Conservation (phyloP, 495 filamentous ascomycete genomes). For the Lineolata rhizophorae region DNA sequence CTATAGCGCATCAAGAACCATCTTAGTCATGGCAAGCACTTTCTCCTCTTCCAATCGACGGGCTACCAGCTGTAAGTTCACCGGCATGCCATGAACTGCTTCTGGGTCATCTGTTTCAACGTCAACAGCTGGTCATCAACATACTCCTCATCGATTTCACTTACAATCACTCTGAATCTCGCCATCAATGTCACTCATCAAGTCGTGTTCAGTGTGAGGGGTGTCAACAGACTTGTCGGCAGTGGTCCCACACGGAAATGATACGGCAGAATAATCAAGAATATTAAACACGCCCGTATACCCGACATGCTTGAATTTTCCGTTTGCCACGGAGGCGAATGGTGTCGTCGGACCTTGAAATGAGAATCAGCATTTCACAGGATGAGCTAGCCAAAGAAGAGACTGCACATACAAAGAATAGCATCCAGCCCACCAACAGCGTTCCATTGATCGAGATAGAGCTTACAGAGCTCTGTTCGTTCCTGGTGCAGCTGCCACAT, state of each 20-base stretch:
- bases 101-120: slow-evolving; percentile 5
- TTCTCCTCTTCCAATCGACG: slow-evolving; percentile 12
- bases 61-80: slow-evolving; percentile 8
- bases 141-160: slow-evolving; percentile 1
- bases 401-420: slow-evolving; percentile 9
- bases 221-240: slow-evolving; percentile 8
- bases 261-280: slow-evolving; percentile 14
- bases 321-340: slow-evolving; percentile 11
- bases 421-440: slow-evolving; percentile 14
- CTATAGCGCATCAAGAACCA: no score
- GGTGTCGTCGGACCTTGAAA: slow-evolving; percentile 14
- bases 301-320: slow-evolving; percentile 14
- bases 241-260: slow-evolving; percentile 13
- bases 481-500: slow-evolving; percentile 18
- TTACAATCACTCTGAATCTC: slow-evolving; percentile 8
- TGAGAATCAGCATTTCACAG: neutral
- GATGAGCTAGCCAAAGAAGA: neutral
- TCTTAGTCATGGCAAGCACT: slow-evolving; percentile 11
- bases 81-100: slow-evolving; percentile 8
- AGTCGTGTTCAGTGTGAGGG: slow-evolving; percentile 1
- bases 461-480: slow-evolving; percentile 13
- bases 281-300: slow-evolving; percentile 19
- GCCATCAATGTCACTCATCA: slow-evolving; percentile 7
- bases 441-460: slow-evolving; percentile 16
- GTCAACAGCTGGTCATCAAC: slow-evolving; percentile 2